Evolutionary conservation across 2,329 filamentous ascomycete species (phyloP).

Genomic region (Beauveria caledonica): DNA sequence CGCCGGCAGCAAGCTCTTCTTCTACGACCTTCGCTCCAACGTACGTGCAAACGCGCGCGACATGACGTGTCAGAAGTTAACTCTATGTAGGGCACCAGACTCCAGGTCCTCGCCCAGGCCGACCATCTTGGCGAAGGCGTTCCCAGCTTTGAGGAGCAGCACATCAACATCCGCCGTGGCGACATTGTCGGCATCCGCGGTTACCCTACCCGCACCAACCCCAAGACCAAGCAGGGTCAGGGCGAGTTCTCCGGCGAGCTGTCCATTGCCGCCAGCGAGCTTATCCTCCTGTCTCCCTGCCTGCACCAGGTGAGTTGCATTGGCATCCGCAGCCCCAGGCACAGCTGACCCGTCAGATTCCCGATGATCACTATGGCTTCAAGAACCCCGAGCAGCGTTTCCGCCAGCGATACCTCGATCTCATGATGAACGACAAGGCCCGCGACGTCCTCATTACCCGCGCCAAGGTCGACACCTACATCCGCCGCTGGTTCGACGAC

Average conservation of each 20-base stretch:
- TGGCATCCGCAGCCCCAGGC: not conserved
- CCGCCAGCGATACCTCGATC: conserved; percentile 87
- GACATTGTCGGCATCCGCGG: conserved; percentile 68
- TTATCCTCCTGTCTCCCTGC: conserved; percentile 82
- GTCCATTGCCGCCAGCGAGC: conserved; percentile 83
- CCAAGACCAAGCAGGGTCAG: conserved; percentile 78
- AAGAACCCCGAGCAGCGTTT: conserved; percentile 91
- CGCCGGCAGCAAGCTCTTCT: conserved; percentile 76
- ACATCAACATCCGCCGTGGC: conserved; percentile 79
- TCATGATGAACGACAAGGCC: conserved; percentile 91
- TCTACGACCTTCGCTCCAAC: conserved; percentile 61
- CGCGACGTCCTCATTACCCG: conserved; percentile 78
- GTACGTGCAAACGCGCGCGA: conserved; percentile 13
- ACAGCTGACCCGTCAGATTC: conserved; percentile 29
- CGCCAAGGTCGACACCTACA: conserved; percentile 79
- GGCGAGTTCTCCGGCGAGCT: conserved; percentile 66
- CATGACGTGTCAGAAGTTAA: not conserved
- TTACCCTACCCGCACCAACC: conserved; percentile 56
- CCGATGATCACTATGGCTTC: conserved; percentile 86
- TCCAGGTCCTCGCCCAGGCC: conserved; percentile 89
- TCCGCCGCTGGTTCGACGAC: conserved; percentile 81
- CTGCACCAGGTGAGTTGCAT: conserved; percentile 59
- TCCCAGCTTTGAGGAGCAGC: conserved; percentile 72
- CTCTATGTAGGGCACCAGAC: conserved; percentile 45
- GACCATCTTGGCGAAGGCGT: conserved; percentile 63